phyloP scores from a whole-genome alignment of 2,329 filamentous ascomycete species.

The Rhinocladiella mackenziei region DNA sequence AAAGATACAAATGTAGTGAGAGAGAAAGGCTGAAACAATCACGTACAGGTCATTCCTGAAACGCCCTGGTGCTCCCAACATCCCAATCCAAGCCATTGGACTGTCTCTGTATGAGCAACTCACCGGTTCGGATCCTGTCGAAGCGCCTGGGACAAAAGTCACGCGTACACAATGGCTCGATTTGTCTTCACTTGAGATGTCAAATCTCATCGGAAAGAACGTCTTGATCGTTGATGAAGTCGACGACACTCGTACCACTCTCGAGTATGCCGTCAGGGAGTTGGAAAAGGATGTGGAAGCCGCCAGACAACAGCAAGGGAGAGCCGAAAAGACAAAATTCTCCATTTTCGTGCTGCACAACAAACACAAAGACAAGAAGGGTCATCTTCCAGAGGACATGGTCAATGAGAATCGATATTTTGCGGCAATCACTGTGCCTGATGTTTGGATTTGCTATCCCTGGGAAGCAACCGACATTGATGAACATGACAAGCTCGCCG shows the following conservation, averaged over 20 bases:
- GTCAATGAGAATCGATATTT: slow-evolving; percentile 66
- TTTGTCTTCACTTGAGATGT: slow-evolving; percentile 78
- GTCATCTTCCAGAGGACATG: slow-evolving; percentile 73
- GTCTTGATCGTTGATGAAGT: slow-evolving; percentile 93
- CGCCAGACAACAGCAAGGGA: slow-evolving; percentile 69
- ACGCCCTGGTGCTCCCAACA: slow-evolving; percentile 79
- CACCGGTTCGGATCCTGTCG: slow-evolving; percentile 58
- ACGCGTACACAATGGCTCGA: slow-evolving; percentile 98
- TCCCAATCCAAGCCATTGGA: slow-evolving; percentile 97
- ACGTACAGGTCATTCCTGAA: slow-evolving; percentile 77
- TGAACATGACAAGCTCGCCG: slow-evolving; percentile 74
- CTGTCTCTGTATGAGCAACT: slow-evolving; percentile 94
- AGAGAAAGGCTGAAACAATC: neutral
- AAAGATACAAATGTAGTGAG: neutral
- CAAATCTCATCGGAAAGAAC: slow-evolving; percentile 84
- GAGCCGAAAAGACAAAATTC: slow-evolving; percentile 72
- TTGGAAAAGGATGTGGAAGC: slow-evolving; percentile 88
- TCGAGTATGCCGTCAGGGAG: slow-evolving; percentile 91
- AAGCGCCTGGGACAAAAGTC: slow-evolving; percentile 85
- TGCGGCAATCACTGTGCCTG: slow-evolving; percentile 81
- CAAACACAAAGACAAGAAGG: slow-evolving; percentile 97
- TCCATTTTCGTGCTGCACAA: slow-evolving; percentile 98
- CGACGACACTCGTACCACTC: slow-evolving; percentile 87
- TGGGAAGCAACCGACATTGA: slow-evolving; percentile 96
- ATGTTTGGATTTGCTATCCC: slow-evolving; percentile 98